phyloP scores from a whole-genome alignment of 306 rosid species.

The Cicer chorassanicum region DNA sequence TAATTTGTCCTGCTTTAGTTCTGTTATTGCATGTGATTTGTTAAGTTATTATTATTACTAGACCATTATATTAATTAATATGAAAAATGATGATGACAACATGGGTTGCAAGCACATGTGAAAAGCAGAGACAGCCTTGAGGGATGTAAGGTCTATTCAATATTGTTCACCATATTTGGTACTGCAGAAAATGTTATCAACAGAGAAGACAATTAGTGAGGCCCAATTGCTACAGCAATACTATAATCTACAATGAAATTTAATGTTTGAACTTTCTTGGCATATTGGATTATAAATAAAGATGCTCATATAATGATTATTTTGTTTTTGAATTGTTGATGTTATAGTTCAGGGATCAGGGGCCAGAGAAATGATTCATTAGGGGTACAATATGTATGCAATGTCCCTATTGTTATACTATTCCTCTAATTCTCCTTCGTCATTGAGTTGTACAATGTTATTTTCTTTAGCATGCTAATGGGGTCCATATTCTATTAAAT shows the following conservation, averaged over 20 bases:
- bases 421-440: slow-evolving; percentile 50
- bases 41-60: slow-evolving; percentile 14
- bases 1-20: too few relatives aligned
- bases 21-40: background rate
- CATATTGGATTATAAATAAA: slow-evolving; percentile 44
- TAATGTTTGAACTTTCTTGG: slow-evolving; percentile 45
- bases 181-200: slow-evolving; percentile 41
- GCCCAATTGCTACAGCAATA: slow-evolving; percentile 40
- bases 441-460: slow-evolving; percentile 44
- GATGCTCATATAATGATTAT: slow-evolving; percentile 26
- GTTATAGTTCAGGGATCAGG: slow-evolving; percentile 41
- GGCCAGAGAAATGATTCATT: slow-evolving; percentile 49
- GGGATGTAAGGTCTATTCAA: slow-evolving; percentile 52
- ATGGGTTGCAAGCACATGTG: slow-evolving; percentile 44
- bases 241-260: slow-evolving; percentile 40
- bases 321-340: slow-evolving; percentile 37
- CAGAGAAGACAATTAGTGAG: slow-evolving; percentile 47
- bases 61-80: background rate
- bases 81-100: slow-evolving; percentile 11
- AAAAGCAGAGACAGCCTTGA: slow-evolving; percentile 47
- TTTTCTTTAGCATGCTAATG: slow-evolving; percentile 44
- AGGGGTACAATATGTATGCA: slow-evolving; percentile 49
- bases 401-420: slow-evolving; percentile 55
- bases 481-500: slow-evolving; percentile 49
- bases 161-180: slow-evolving; percentile 41